Base-by-base conservation (phyloP, 2,329 filamentous ascomycete genomes). In the Fusarium sp. region DNA sequence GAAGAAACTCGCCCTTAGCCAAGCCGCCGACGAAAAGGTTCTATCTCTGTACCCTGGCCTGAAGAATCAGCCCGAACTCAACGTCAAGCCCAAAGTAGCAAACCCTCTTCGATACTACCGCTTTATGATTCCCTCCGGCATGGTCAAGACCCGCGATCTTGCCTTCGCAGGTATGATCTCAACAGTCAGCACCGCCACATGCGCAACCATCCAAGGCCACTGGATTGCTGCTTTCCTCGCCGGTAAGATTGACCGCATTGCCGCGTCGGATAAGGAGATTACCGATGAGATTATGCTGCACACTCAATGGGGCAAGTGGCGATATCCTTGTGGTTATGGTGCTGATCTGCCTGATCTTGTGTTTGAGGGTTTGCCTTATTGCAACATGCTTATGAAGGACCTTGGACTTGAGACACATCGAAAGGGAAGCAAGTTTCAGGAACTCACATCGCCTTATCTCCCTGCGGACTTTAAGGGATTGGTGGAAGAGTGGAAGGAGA, bases 341-440 rank as follows among this genome's bases (percentile, higher is more conserved):
- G 82, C 80, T 20, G 84, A 82, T 73, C 81, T 86, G 52, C 89
- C 90, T 0, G 92, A 93, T 75, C 89, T 94, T 68, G 90, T 92
- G 13, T 94, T 94, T 72, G 92, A 95, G 89, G 93, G 77, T 69
- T 63, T 91, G 33, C 88, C 88, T 5, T 91, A 89, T 74, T 65
- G 73, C 9, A 74, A 79, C 21, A 65, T 90, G 74, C 77, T 95
- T 72, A 76, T 93, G 59, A 79, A 80, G 10, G 92, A 95, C 77
- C 73, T 94, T 47, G 90, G 88, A 0, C 77, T 94, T 50, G 79
- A 83, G 31, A 66, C 63, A 6, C 58, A 72, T 20, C 59, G 72
- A 7, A 74, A 74, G 42, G 18, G 28, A 4, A 55, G 61, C 2
- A 20, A 37, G 1, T 59, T 59, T 6, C 55, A 55, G 2, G 72